These are phyloP conservation scores for Trifolium repens DNA, from an alignment of 306 rosid genomes.

Conservation along the genomic window DNA sequence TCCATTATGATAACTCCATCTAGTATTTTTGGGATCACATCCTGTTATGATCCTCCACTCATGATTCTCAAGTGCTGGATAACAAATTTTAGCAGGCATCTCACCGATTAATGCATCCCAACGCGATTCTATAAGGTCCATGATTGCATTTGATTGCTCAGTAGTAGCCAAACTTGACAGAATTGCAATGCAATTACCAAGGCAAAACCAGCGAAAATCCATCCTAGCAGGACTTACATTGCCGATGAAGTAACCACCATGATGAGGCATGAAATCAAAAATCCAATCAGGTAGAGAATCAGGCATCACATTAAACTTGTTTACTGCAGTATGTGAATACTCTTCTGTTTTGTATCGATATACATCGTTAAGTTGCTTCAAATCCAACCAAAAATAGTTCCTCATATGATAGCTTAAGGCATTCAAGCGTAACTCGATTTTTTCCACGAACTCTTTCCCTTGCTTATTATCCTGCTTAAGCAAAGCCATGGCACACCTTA, in stretches of 20 bases:
- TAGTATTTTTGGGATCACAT: too few species aligned
- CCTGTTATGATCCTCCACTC: too few species aligned
- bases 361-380: slow-evolving; percentile 85
- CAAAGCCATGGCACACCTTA: slow-evolving; percentile 80
- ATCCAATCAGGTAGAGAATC: slow-evolving; percentile 94
- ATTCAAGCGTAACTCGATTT: slow-evolving; percentile 70
- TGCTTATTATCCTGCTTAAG: slow-evolving; percentile 63
- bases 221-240: slow-evolving; percentile 90
- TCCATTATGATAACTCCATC: too few species aligned
- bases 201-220: slow-evolving; percentile 92
- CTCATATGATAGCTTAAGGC: slow-evolving; percentile 89
- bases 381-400: slow-evolving; percentile 84
- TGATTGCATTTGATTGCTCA: slow-evolving; percentile 80
- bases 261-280: slow-evolving; percentile 79
- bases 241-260: slow-evolving; percentile 88
- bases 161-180: slow-evolving; percentile 86
- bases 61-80: too few species aligned
- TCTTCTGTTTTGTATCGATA: slow-evolving; percentile 93
- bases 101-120: too few species aligned
- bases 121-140: slow-evolving; percentile 46
- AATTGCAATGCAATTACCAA: slow-evolving; percentile 88
- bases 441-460: slow-evolving; percentile 75
- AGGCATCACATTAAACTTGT: slow-evolving; percentile 88
- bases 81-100: too few species aligned
- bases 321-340: slow-evolving; percentile 88